Evolutionary conservation across 148 eudicot species (phyloP), one percentile per base, ranked within the genome.

Genomic region (Persicaria tinctoria): DNA sequence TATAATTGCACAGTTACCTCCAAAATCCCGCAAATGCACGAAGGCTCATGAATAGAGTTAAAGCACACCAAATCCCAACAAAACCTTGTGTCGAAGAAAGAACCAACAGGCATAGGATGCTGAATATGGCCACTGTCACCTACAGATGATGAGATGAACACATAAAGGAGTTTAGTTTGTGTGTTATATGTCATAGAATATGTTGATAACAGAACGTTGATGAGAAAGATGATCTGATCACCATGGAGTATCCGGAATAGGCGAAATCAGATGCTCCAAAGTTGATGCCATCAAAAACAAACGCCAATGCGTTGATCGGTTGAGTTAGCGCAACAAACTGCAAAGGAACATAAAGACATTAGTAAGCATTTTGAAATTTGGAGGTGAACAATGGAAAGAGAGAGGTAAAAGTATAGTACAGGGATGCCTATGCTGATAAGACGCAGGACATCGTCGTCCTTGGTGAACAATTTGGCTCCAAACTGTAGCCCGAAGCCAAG

Each of bases 11-110:
- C 48, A 7, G 46, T 62, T 78, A 92, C 97, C 97, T 90, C 97
- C 92, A 84, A 82, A 90, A 87, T 32, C 97, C 91, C 46, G 91
- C 97, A 18, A 88, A 78, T 60, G 95, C 89, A 47, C 97, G 84
- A 13, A 92, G 86, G 81, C 86, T 88, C 95, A 92, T 92, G 82
- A 88, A 92, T 63, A 90, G 82, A 64, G 93, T 83, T 7, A 92
- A 81, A 46, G 93, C 93, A 51, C 86, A 75, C 97, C 97, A 92
- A 17, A 92, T 86, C 12, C 97, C 97, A 3, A 90, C 72, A 68
- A 85, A 92, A 18, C 91, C 95, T 70, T 80, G 62, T 64, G 75
- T 77, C 0, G 85, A 54, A 4, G 92, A 90, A 46, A 90, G 87
- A 71, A 79, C 46, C 32, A 87, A 75, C 82, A 92, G 50, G 47